Percentiles rank a stretch among this genome's conserved stretches.
These are phyloP conservation scores for Paraurostyla sp. DNA, from an alignment of 73 alveolate species.

Conservation along the genomic window DNA sequence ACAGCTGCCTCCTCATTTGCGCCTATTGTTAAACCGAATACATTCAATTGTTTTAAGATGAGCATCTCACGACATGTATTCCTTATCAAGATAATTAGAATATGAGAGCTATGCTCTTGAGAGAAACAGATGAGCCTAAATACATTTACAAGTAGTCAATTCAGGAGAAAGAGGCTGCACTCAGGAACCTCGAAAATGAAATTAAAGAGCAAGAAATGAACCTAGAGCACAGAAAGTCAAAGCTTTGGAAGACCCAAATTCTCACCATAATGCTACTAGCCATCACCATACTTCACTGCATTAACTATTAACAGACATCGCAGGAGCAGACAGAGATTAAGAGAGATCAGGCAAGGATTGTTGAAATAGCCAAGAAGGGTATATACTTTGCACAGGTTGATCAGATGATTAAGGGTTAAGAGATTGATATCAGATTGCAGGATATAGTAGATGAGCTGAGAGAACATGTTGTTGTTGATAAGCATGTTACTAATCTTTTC, in stretches of 20 bases:
- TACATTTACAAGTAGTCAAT: too few species aligned
- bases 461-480: not conserved
- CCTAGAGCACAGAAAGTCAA: not conserved
- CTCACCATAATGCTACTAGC: not conserved
- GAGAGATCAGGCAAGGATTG: not conserved
- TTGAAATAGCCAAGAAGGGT: not conserved
- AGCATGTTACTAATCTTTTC: not conserved
- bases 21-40: not conserved
- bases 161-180: not conserved
- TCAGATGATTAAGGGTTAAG: too few species aligned
- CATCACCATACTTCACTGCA: not conserved
- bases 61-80: not conserved
- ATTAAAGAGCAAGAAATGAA: not conserved
- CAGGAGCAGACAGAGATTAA: not conserved
- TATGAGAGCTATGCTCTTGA: too few species aligned
- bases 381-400: too few species aligned
- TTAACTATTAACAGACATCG: not conserved
- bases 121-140: not conserved
- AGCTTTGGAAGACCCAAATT: conserved; percentile 7
- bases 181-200: not conserved
- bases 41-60: not conserved
- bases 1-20: not conserved
- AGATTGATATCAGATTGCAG: conserved; percentile 9
- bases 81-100: not conserved
- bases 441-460: not conserved